A percentile compares a stretch with the other conserved stretches of the same genome.
These are phyloP conservation scores for Debaryomyces fabryi DNA, from an alignment of 1,139 yeast genomes.

Conservation along the genomic window DNA sequence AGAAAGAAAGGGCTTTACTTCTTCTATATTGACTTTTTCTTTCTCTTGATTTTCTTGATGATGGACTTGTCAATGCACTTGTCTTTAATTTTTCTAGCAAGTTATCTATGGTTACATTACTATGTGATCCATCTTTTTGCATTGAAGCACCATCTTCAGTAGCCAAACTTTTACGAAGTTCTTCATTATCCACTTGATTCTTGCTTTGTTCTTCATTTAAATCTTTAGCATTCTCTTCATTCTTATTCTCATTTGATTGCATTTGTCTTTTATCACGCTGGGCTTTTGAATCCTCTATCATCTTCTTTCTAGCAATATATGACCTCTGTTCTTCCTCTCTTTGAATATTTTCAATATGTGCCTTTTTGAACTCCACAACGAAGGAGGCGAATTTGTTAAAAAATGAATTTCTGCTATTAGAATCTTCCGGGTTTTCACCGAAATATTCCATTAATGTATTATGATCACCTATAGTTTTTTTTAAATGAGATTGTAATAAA, in stretches of 20 bases:
- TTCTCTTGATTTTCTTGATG: conserved; percentile 20
- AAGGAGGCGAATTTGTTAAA: conserved; percentile 42
- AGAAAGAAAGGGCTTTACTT: conserved; percentile 40
- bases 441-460: conserved; percentile 70
- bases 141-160: conserved; percentile 6
- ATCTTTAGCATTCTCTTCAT: conserved; percentile 13
- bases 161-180: conserved; percentile 12
- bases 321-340: conserved; percentile 49
- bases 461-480: conserved; percentile 55
- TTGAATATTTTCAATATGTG: conserved; percentile 51
- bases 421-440: conserved; percentile 77
- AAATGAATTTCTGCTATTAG: conserved; percentile 41
- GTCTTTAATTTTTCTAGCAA: conserved; percentile 42
- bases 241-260: conserved; percentile 14
- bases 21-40: conserved; percentile 29
- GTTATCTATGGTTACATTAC: conserved; percentile 40
- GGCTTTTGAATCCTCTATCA: conserved; percentile 31
- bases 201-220: conserved; percentile 13
- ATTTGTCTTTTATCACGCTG: conserved; percentile 9
- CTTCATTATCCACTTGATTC: conserved; percentile 16
- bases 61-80: conserved; percentile 26
- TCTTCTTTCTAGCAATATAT: conserved; percentile 40
- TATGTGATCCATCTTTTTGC: conserved; percentile 2
- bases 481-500: conserved; percentile 57
- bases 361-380: conserved; percentile 45